Evolutionary conservation across 106 monocot genomes (phyloP), one percentile per base, ranked within the genome.

Genomic region (Platanthera zijinensis): DNA sequence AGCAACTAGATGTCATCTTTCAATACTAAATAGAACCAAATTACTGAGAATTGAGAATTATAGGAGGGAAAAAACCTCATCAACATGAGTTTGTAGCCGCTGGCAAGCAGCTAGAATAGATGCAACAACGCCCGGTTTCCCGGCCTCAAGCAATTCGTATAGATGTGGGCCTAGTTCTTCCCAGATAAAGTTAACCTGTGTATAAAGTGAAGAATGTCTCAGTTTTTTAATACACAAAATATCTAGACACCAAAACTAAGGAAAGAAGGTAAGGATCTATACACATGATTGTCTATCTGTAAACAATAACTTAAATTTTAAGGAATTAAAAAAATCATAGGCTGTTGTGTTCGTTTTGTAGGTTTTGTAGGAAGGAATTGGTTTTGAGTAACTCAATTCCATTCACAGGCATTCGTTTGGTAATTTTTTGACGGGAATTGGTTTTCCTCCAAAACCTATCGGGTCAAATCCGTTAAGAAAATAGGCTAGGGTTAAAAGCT

Each of bases 41-140:
- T 19, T 79, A n/a, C 52, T 10, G 77, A 47, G 68, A 28, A 73
- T 72, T 10, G 10, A 10, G 21, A 18, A 85, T 48, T 51, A 57
- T 17, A 61, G 52, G 28, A 53, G 39, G 9, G 21, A 47, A 46
- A 54, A 72, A 56, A 97, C 97, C 97, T 97, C 91, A 15, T 77
- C 76, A 51, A 75, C 75, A 84, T 86, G 80, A 48, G 75, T 85
- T 75, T 88, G 83, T 71, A 89, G 86, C 12, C 89, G 77, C 47
- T 91, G 84, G 74, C 93, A 92, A 80, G 94, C 79, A 61, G 93
- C 93, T 78, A 97, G 73, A 47, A 97, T 80, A 2, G 94, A 91
- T 71, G 97, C 94, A 80, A 91, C 80, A 14, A 97, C 91, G 69
- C 97, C 97, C 28, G 91, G 39, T 78, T 92, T 97, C 46, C 91